Evolutionary conservation across 202 grass and related monocot genomes (phyloP).

Genomic region (Dendrocalamus latiflorus): DNA sequence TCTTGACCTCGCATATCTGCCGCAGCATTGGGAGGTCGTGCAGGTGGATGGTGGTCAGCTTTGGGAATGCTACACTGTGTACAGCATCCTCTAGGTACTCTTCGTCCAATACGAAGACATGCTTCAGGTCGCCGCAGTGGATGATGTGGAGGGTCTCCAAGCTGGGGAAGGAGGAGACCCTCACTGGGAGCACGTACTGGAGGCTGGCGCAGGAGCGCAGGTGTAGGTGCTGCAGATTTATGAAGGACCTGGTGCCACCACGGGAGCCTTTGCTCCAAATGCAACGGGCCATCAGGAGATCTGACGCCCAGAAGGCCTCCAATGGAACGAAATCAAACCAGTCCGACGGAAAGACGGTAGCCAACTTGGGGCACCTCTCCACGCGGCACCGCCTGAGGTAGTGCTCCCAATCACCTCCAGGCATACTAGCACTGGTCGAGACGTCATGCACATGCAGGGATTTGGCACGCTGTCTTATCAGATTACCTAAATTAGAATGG

Average conservation of each 20-base stretch:
- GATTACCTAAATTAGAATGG: too few species aligned
- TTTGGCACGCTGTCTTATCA: too few species aligned
- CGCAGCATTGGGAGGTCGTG: neutral
- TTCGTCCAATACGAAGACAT: neutral
- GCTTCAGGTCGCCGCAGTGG: too few species aligned
- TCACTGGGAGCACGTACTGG: too few species aligned
- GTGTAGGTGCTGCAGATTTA: too few species aligned
- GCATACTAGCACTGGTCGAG: too few species aligned
- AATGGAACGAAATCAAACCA: rapidly evolving
- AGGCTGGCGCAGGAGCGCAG: too few species aligned
- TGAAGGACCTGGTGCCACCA: rapidly evolving
- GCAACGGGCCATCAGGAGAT: neutral
- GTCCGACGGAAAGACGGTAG: too few species aligned
- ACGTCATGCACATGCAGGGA: neutral
- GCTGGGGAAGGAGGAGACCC: too few species aligned
- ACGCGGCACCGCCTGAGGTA: neutral
- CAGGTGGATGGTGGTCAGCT: neutral
- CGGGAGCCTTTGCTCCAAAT: neutral
- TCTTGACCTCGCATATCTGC: neutral
- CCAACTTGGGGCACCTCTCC: too few species aligned
- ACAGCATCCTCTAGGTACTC: neutral
- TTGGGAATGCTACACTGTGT: neutral
- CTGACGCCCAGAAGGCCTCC: neutral
- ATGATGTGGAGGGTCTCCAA: too few species aligned
- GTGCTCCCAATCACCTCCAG: too few species aligned